Base-by-base conservation (phyloP, 176 grass and related monocot genomes). In the Chrysopogon serrulatus region DNA sequence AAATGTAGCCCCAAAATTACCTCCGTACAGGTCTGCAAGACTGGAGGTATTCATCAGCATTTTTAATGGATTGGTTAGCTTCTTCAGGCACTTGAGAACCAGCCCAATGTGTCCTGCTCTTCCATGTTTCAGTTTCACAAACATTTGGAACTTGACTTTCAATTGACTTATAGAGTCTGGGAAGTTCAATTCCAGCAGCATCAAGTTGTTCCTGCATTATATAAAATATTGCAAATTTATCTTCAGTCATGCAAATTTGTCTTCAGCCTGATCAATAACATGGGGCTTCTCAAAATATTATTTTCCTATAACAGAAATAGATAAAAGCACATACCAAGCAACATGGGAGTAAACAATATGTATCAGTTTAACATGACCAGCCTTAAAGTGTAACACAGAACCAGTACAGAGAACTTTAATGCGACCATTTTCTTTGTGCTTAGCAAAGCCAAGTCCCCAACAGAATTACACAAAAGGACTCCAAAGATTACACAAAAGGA, bases 131-230 rank as follows among this genome's bases (percentile, higher is more conserved):
- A 56, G 91, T 98, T 67, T 87, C 69, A 72, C 96, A 98, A 67
- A 87, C 87, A 85, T 90, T 86, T 74, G 93, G 93, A 77, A 88
- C 87, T 74, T 94, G 87, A 83, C 91, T 74, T 87, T 98, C 91
- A 37, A 98, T 94, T 49, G 44, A 88, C 70, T 94, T 98, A 77
- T 92, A 98, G 18, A 98, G 89, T 78, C 85, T 87, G 17, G 93
- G 93, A 87, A 98, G 93, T 66, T 98, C 93, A 85, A 98, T 71
- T 21, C 96, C 96, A 88, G 96, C 93, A 72, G 89, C 96, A 92
- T 96, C 93, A 69, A 98, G 89, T 93, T 92, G 86, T 74, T 98
- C 96, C 96, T 98, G 69, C 74, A 66, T 72, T 77, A 65, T 30
- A 82, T 71, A 85, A 84, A 76, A 83, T 86, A 54, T 33, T n/a